A percentile compares a stretch with the other conserved stretches of the same genome.
phyloP scores from a whole-genome alignment of 768 basidiomycete genomes.

The Phanerodontia chrysosporium region DNA sequence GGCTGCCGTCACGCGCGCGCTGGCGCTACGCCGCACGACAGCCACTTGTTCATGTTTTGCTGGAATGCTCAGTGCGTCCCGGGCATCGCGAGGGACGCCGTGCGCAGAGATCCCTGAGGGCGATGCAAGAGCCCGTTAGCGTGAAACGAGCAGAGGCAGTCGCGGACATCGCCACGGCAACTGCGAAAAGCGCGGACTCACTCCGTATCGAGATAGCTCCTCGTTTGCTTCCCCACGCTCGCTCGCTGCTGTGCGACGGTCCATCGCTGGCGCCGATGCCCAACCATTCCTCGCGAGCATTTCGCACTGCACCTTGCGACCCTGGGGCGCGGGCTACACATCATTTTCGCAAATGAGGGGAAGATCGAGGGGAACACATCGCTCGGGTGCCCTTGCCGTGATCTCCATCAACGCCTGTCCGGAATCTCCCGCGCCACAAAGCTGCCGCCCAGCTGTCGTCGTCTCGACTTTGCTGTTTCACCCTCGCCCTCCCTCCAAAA shows the following conservation, averaged over 20 bases:
- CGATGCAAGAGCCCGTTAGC: constrained; percentile 1
- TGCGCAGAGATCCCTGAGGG: neutral
- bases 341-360: neutral
- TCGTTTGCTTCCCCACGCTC: no score
- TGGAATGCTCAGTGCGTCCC: no score
- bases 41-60: neutral
- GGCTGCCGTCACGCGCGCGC: neutral
- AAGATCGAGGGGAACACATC: constrained; percentile 5
- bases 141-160: neutral
- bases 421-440: constrained; percentile 4
- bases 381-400: constrained; percentile 4
- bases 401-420: neutral
- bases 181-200: neutral
- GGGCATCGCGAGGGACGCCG: no score
- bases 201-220: neutral
- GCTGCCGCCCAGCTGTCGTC: neutral
- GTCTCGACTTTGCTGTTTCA: no score
- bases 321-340: neutral
- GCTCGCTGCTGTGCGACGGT: neutral
- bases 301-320: no score
- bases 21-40: neutral
- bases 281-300: neutral
- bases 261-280: neutral
- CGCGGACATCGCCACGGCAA: constrained; percentile 7
- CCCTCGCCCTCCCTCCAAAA: no score